Base-by-base conservation (phyloP, 2,329 filamentous ascomycete species). In the Colletotrichum gloeosporioides region DNA sequence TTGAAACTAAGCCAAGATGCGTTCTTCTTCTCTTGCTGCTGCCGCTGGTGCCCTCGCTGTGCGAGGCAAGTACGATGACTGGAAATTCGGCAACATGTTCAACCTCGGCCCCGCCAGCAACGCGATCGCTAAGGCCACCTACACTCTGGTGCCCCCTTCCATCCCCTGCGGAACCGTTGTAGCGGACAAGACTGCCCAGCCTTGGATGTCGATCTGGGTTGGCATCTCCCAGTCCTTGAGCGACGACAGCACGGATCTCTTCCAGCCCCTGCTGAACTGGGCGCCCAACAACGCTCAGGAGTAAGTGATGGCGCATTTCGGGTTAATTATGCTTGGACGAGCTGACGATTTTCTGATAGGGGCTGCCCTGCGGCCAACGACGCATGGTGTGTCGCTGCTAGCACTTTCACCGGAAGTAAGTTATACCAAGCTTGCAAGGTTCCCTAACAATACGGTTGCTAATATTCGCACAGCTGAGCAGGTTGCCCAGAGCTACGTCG, bases 61-160 rank as follows among this genome's bases (percentile, higher is more conserved):
- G 69, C 69, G 69, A 65, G 69, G 61, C 16, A 44, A 71, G 34
- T 71, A 71, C 27, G 69, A 66, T 32, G 61, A 64, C 22, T 71
- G 69, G 69, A 66, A 71, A 39, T 71, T 71, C n/a, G 69, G 69
- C 22, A 71, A 71, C 61, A 71, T 71, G 69, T 71, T 71, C 22
- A 57, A 36, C 39, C 27, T 69, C 32, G 66, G 66, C 53, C 66
- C 53, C 6, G 66, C 66, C 34, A 61, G 22, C n/a, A 69, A 32
- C 34, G 53, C 66, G 22, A 69, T 69, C 25, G 34, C 34, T 53
- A 69, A 69, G 66, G 66, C 66, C 32, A 69, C 53, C 2, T 69
- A 36, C 29, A 36, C 66, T n/a, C 25, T 69, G 49, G 16, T 61
- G 8, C 31, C 66, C n/a, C 66, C 66, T 13, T 31, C 53, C 5